Evolutionary conservation across 2,329 filamentous ascomycete genomes (phyloP), one percentile per base, ranked within the genome.

Genomic region (Nemania serpens): DNA sequence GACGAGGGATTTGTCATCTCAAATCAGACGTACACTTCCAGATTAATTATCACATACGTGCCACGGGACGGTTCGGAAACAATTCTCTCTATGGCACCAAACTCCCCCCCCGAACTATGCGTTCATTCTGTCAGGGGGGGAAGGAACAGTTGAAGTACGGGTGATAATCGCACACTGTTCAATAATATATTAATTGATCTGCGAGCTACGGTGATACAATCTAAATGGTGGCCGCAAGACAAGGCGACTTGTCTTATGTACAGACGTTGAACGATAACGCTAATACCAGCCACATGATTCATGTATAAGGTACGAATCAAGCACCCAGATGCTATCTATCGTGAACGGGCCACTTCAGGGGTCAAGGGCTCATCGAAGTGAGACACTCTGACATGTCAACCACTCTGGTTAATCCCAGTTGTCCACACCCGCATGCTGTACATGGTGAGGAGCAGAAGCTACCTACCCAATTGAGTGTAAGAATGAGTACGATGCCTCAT

Each of bases 271-370:
- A 49, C 48, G 51, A 53, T 36, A 55, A 45, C 58, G 61, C 63
- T 45, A 59, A 61, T 50, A 61, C 59, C 66, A 67, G 64, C 65
- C 68, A 71, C 66, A 61, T 33, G 25, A 58, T 52, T 25, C 10
- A n/a, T 48, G 47, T 18, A 37, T 50, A 58, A 68, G 63, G 60
- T 66, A 69, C 65, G 41, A 41, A 48, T 52, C 33, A 13, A 4
- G 20, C 18, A 50, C n/a, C n/a, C 37, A 29, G 51, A 42, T 3
- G 45, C 34, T 18, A 22, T 15, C n/a, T 49, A 20, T 37, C 15
- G 11, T 25, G 12, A 20, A 41, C 17, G 45, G 51, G 53, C 52
- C 25, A 45, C 37, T 63, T 58, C 61, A 64, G 61, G 61, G 61
- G 61, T 39, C 48, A 33, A 17, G 42, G 36, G 25, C n/a, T 25